Percentiles rank a stretch among this genome's conserved stretches.
These are phyloP conservation scores for Camillea tinctor DNA, from an alignment of 2,329 filamentous ascomycete genomes.

Conservation along the genomic window DNA sequence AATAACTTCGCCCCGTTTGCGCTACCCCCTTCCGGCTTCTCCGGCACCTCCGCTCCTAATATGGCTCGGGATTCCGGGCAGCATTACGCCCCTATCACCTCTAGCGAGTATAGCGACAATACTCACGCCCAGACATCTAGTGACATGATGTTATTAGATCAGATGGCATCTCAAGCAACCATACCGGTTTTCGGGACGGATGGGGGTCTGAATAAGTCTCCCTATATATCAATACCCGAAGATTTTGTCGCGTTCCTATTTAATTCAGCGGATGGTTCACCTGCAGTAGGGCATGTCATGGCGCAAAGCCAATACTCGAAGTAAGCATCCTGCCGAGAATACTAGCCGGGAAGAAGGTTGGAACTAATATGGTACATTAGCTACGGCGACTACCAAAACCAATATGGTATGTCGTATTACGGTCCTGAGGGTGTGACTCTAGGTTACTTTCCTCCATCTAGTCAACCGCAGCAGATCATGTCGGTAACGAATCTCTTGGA, in stretches of 20 bases:
- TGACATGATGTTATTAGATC: conserved; percentile 61
- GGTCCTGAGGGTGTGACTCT: conserved; percentile 46
- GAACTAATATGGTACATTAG: conserved; percentile 33
- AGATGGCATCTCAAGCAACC: conserved; percentile 63
- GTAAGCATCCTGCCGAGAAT: conserved; percentile 37
- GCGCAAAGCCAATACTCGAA: conserved; percentile 45
- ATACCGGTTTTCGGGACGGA: conserved; percentile 88
- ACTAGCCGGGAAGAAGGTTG: neutral
- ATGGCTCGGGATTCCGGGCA: conserved; percentile 37
- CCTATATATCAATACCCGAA: conserved; percentile 78
- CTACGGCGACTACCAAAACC: conserved; percentile 52
- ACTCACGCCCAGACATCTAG: conserved; percentile 41
- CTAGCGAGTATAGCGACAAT: conserved; percentile 47
- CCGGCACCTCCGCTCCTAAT: conserved; percentile 37
- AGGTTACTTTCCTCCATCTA: conserved; percentile 57
- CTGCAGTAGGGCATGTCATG: conserved; percentile 51
- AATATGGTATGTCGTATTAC: conserved; percentile 50
- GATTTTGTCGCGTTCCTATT: conserved; percentile 86
- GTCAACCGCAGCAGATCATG: conserved; percentile 75
- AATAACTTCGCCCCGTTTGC: conserved; percentile 63
- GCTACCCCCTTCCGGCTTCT: conserved; percentile 60
- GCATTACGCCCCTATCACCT: conserved; percentile 37
- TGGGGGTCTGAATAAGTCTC: conserved; percentile 75
- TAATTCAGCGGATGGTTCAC: conserved; percentile 60
- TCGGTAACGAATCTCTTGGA: conserved; percentile 83